Base-by-base conservation (phyloP, 148 eudicot genomes). In the Camellia lanceoleosa region DNA sequence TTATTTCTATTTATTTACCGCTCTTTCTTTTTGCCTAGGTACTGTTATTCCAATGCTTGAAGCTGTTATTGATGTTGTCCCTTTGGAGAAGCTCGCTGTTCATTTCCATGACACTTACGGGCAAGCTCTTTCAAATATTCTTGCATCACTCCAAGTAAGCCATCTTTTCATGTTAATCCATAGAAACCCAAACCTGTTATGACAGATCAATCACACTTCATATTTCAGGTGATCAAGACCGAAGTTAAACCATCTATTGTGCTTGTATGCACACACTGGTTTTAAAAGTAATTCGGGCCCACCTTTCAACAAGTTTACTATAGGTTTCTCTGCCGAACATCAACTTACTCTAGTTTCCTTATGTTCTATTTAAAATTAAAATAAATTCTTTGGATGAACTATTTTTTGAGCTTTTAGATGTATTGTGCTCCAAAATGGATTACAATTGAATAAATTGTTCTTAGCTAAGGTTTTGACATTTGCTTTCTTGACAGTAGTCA, bases 101-200 rank as follows among this genome's bases (percentile, higher is more conserved):
- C 98, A 93, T 89, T 95, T 95, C 80, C 99, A 93, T 66, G 98
- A 95, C 82, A 95, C 99, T 10, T 93, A 93, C 68, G 98, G 98
- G 51, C 98, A 95, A 86, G 98, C 98, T 67, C 93, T 93, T 80
- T 89, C 98, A 71, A 93, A 95, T 79, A 95, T 95, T 89, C 87
- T 95, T 18, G 83, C 87, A 18, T 89, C 99, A 61, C 97, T 95
- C 54, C 97, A 95, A 79, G 99, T 92, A 89, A 88, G 89, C 76
- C 58, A 72, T 71, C 56, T 65, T 49, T 44, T 44, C 47, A 20
- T 63, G 23, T 69, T 51, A 58, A 58, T 41, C 56, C 59, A n/a
- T 42, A 10, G 12, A 41, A 38, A 64, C 11, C 67, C 47, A 78
- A 67, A 54, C 41, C 2, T 51, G 62, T 13, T 12, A 11, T 4